Evolutionary conservation across 306 rosid species (phyloP).

Genomic region (Castanea crenata): DNA sequence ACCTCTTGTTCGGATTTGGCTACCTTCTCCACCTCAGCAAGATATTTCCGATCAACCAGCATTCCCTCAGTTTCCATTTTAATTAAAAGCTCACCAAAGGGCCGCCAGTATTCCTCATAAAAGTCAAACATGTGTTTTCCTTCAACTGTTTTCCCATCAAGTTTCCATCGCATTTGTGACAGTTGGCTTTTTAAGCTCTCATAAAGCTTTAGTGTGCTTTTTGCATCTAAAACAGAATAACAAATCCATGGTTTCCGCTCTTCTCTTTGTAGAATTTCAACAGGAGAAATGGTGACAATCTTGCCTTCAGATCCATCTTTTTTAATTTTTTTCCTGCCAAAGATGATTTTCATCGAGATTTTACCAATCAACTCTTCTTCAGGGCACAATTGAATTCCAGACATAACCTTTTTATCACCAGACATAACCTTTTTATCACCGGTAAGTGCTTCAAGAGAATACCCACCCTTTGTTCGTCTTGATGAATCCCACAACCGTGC

Average conservation of each 20-base stretch:
- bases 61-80: constrained; percentile 94
- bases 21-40: constrained; percentile 75
- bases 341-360: constrained; percentile 58
- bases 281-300: constrained; percentile 64
- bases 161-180: constrained; percentile 29
- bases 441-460: constrained; percentile 93
- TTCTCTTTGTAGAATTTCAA: constrained; percentile 85
- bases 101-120: constrained; percentile 81
- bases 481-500: constrained; percentile 98
- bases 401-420: constrained; percentile 65
- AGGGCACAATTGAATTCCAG: constrained; percentile 34
- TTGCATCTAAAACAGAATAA: constrained; percentile 57
- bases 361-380: constrained; percentile 51
- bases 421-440: constrained; percentile 71
- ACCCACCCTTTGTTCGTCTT: constrained; percentile 74
- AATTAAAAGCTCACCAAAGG: constrained; percentile 88
- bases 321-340: constrained; percentile 52
- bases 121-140: constrained; percentile 73
- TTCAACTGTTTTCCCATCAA: constrained; percentile 30
- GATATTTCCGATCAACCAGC: constrained; percentile 86
- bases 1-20: constrained; percentile 81
- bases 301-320: constrained; percentile 62
- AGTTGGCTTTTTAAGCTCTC: constrained; percentile 45
- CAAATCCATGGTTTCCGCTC: constrained; percentile 58
- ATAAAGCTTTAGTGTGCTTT: constrained; percentile 53